Evolutionary conservation across 2,329 filamentous ascomycete species (phyloP), one percentile per base, ranked within the genome.

Genomic region (Epichloe typhina): DNA sequence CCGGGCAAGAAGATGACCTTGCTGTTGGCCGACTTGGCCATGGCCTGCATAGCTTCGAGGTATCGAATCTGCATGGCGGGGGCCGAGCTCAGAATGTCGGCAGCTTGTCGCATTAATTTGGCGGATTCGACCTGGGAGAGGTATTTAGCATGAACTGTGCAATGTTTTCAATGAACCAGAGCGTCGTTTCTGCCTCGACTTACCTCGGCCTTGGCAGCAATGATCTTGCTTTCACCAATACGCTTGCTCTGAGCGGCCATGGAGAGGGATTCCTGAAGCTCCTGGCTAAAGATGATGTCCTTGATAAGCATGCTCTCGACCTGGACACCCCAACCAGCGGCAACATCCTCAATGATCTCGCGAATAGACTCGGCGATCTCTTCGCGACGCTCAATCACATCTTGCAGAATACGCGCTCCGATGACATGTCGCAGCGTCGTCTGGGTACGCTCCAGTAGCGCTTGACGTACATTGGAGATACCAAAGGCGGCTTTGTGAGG

Each of bases 251-350:
- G 93, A 3, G 93, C 93, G 39, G 93, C 93, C 93, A 98, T 97
- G 64, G 88, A 95, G 47, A 98, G 80, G 17, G 87, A 93, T 63
- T 97, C 91, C 70, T 98, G 93, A 43, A 98, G 77, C 59, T 97
- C 93, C 64, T 88, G 82, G 70, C 83, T 89, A 80, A 98, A 98
- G 66, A 97, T 86, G 65, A 98, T 95, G 69, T 98, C 93, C 73
- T 98, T 97, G 79, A 98, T 91, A 59, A 98, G 82, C 91, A 98
- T 98, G 63, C 84, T 90, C 76, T 97, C 93, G 52, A 97, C 93
- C 64, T 88, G 82, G 7, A 95, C 91, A 70, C 93, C 93, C 93
- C 93, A 98, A 54, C 88, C 88, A 11, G 80, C 74, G 5, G 93
- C 91, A 1, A 95, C 93, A 59, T 96, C 90, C 65, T 97, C 93